These are phyloP conservation scores for Cicer chorassanicum DNA, from an alignment of 306 rosid species.

Conservation along the genomic window DNA sequence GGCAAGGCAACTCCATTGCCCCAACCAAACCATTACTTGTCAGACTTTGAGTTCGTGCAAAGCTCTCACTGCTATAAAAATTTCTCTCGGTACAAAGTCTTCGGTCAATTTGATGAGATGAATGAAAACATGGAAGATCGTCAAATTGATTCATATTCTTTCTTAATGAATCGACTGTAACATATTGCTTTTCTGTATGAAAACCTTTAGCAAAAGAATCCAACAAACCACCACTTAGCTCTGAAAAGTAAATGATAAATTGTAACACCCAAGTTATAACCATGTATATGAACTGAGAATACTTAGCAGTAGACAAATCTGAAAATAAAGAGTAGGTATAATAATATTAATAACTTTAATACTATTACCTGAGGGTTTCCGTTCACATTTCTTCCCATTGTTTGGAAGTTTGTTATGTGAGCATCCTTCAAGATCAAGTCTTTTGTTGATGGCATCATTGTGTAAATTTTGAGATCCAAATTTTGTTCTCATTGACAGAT, in stretches of 20 bases:
- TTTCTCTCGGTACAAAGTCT: constrained; percentile 42
- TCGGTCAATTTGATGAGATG: constrained; percentile 42
- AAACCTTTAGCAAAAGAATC: constrained; percentile 38
- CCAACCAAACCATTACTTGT: constrained; percentile 40
- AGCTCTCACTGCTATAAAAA: constrained; percentile 24
- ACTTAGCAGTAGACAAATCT: constrained; percentile 10
- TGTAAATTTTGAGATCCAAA: constrained; percentile 31
- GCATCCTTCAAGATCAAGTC: constrained; percentile 38
- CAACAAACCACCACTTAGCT: constrained; percentile 40
- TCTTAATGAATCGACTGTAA: constrained; percentile 23
- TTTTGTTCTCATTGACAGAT: constrained; percentile 29
- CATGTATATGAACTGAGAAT: neutral
- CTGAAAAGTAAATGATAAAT: constrained; percentile 43
- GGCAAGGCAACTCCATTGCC: constrained; percentile 42
- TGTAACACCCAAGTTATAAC: constrained; percentile 6
- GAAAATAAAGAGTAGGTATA: neutral
- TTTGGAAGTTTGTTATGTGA: constrained; percentile 24
- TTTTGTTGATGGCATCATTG: constrained; percentile 26
- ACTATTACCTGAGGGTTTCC: constrained; percentile 30
- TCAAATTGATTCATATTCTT: constrained; percentile 47
- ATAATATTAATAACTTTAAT: constrained; percentile 32
- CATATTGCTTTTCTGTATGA: constrained; percentile 29
- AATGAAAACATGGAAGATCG: constrained; percentile 35
- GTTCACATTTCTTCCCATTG: constrained; percentile 42
- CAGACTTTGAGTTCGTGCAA: constrained; percentile 40